Evolutionary conservation across 768 basidiomycete genomes (phyloP).

Genomic region (Chalciporus pseudorubinellus): DNA sequence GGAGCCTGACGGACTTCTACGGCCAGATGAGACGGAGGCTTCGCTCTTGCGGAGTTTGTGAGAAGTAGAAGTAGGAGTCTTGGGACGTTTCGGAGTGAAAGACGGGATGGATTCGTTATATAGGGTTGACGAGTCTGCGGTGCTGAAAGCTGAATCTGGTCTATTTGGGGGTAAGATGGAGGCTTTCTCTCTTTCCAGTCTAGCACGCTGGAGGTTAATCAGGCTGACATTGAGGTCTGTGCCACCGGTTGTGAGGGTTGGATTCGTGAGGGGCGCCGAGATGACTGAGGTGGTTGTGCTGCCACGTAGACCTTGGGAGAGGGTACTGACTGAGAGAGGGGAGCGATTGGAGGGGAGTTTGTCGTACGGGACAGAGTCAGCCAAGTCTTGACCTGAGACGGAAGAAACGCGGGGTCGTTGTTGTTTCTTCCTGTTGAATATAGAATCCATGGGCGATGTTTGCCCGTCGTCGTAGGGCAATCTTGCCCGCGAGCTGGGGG

Average conservation of each 20-base stretch:
- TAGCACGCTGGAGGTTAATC: slow-evolving; percentile 45
- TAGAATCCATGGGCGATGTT: slow-evolving; percentile 51
- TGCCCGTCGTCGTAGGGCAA: slow-evolving; percentile 14
- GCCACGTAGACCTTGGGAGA: slow-evolving; percentile 55
- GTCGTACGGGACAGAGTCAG: slow-evolving; percentile 74
- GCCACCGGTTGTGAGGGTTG: slow-evolving; percentile 67
- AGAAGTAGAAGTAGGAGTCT: slow-evolving; percentile 32
- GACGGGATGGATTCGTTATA: slow-evolving; percentile 49
- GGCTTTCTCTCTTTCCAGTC: slow-evolving; percentile 52
- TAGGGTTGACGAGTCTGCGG: slow-evolving; percentile 57
- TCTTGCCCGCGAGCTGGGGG: slow-evolving; percentile 4
- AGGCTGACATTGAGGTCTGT: slow-evolving; percentile 72
- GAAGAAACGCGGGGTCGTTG: slow-evolving; percentile 58
- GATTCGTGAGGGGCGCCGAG: slow-evolving; percentile 83
- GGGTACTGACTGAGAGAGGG: slow-evolving; percentile 55
- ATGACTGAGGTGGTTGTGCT: slow-evolving; percentile 39
- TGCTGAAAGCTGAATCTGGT: slow-evolving; percentile 53
- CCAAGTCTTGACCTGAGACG: slow-evolving; percentile 56
- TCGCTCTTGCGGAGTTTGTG: slow-evolving; percentile 50
- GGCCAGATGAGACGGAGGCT: slow-evolving; percentile 48
- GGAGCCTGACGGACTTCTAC: slow-evolving; percentile 46
- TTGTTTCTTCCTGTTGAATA: slow-evolving; percentile 65
- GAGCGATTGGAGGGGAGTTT: slow-evolving; percentile 57
- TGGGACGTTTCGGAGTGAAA: slow-evolving; percentile 35
- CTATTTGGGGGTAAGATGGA: slow-evolving; percentile 32